Evolutionary conservation across 2,329 filamentous ascomycete genomes (phyloP), one percentile per base, ranked within the genome.

Genomic region (Xylaria digitata): DNA sequence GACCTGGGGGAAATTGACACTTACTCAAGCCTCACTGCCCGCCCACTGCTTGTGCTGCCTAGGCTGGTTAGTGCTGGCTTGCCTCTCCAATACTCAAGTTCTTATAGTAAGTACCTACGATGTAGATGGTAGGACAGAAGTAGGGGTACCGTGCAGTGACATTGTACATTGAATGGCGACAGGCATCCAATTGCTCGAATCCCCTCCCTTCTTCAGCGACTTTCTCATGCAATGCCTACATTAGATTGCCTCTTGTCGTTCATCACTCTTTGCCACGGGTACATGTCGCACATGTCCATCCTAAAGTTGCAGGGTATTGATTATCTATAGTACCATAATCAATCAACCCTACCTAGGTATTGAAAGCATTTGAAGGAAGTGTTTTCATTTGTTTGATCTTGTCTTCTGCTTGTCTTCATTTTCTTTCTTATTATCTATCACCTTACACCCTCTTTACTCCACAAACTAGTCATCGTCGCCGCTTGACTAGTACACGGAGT

Each of bases 201-300:
- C n/a, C 26, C 26, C 34, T 59, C 32, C 32, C 32, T 56, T 57
- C 52, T 57, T 57, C 45, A 46, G 55, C 53, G 59, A 63, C 37
- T 32, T n/a, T 58, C 37, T 50, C 23, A 26, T 55, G 50, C 59
- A 61, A 53, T 55, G n/a, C 6, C 34, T 37, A 37, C 34, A 3
- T 37, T 37, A 13, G 8, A 11, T 11, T n/a, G n/a, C 42, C 56
- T 53, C 46, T 50, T 34, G 42, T 43, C 53, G 53, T 53, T 69
- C 63, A 60, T 69, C 67, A 64, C 67, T 61, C 60, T 56, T 67
- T 45, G 67, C 67, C 67, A 66, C 67, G 56, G 49, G 23, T 40
- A 43, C 8, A 13, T 37, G 34, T 37, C 52, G 23, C 15, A 43
- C 8, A 13, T 37, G 34, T 37, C 52, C 43, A 30, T 46, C 32